Evolutionary conservation across 306 rosid genomes (phyloP).

Genomic region (Arachis hypogaea): DNA sequence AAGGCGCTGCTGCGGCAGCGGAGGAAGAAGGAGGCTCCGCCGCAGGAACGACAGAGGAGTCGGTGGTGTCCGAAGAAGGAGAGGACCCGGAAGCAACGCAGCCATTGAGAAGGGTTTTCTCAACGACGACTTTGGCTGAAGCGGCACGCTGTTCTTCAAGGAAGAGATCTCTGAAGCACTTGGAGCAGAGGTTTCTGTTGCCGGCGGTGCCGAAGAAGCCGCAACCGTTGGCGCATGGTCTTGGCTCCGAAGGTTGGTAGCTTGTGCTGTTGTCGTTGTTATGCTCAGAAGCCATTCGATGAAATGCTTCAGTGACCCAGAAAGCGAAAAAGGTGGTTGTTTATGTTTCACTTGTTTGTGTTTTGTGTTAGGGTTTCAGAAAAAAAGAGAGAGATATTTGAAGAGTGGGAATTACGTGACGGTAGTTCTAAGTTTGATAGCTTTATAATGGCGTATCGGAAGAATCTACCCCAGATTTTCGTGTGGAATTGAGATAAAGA

Average conservation of each 20-base stretch:
- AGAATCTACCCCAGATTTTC: neutral
- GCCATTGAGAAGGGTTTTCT: slow-evolving; percentile 37
- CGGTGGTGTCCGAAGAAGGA: neutral
- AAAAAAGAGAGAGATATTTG: neutral
- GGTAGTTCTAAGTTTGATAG: neutral
- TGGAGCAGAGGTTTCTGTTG: slow-evolving; percentile 62
- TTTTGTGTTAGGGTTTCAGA: neutral
- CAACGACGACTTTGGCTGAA: slow-evolving; percentile 53
- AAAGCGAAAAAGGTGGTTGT: too few relatives aligned
- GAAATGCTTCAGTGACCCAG: neutral
- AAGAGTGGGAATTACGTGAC: neutral
- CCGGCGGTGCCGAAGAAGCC: slow-evolving; percentile 63
- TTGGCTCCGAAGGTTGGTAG: slow-evolving; percentile 56
- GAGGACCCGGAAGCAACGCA: neutral
- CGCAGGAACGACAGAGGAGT: neutral
- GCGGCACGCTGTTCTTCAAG: slow-evolving; percentile 40
- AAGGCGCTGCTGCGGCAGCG: neutral
- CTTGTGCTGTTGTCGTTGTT: slow-evolving; percentile 53
- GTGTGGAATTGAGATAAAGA: neutral
- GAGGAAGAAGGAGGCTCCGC: neutral
- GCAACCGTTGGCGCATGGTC: slow-evolving; percentile 68
- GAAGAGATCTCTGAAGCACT: slow-evolving; percentile 52
- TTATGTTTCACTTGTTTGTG: neutral
- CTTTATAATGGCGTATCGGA: neutral
- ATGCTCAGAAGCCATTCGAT: slow-evolving; percentile 54